Evolutionary conservation across 441 rosid genomes (phyloP), one percentile per base, ranked within the genome.

Genomic region (Viola pubescens): DNA sequence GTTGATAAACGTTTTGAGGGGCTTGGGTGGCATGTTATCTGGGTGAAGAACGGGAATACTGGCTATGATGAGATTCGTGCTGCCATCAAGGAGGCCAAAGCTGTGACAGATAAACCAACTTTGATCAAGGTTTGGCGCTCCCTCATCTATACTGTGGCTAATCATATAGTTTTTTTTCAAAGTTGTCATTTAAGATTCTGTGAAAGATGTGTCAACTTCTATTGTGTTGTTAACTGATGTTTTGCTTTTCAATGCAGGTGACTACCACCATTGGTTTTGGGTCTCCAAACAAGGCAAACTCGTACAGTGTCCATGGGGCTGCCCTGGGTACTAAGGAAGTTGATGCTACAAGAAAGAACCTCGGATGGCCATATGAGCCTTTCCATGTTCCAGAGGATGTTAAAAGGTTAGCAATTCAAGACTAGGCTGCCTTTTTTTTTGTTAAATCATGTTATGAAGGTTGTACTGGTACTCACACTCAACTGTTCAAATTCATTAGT

Each of bases 21-120:
- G 60, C 96, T 87, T 60, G 98, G 98, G 6, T 91, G 98, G 96
- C 95, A 91, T 69, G 89, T 91, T 67, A 87, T 91, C 56, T 86
- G 94, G 98, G 98, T 91, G 61, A 91, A 88, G 90, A 88, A 87
- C 58, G 96, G 98, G 47, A 88, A 91, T 81, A 82, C 76, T 54
- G 95, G 98, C 8, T 89, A 88, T 65, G 96, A 91, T 70, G 96
- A 91, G 1, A 88, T 91, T 42, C 89, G 98, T 49, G 95, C 95
- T 73, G 98, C 96, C 67, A 87, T 91, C 54, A 83, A 77, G 80
- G 95, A 91, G 78, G 98, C 96, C 13, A 88, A 88, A 82, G 84
- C 90, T 58, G 91, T 88, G 45, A 88, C 50, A 69, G 96, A 91
- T 75, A 91, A 83, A 54, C 98, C 98, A 63, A 84, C 96, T 56